Conservation (phyloP, 805 yeast species). For the Phaffomyces thermotolerans region DNA sequence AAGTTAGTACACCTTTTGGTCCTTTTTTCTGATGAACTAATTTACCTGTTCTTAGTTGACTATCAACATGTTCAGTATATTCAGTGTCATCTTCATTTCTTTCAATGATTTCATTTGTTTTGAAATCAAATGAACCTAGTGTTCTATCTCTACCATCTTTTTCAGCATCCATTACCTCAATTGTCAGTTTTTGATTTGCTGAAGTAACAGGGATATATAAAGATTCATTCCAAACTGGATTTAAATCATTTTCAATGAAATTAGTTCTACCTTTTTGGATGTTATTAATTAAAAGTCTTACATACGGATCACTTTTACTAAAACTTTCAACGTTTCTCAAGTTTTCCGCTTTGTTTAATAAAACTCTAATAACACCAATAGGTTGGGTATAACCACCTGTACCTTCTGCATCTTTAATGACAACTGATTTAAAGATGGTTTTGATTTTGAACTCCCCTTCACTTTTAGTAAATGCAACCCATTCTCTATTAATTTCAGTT, state of each 20-base stretch:
- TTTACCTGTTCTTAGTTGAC: slow-evolving; percentile 49
- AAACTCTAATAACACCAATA: slow-evolving; percentile 80
- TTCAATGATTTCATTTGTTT: slow-evolving; percentile 58
- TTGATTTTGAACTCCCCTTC: slow-evolving; percentile 65
- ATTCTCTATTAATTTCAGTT: slow-evolving; percentile 65
- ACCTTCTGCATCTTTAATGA: slow-evolving; percentile 57
- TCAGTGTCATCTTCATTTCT: slow-evolving; percentile 49
- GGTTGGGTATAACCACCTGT: slow-evolving; percentile 87
- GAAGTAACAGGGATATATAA: slow-evolving; percentile 78
- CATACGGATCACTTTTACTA: slow-evolving; percentile 91
- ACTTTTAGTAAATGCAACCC: slow-evolving; percentile 67
- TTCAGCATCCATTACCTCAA: slow-evolving; percentile 93
- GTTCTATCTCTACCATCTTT: slow-evolving; percentile 73
- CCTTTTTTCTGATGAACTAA: slow-evolving; percentile 62
- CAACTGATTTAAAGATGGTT: slow-evolving; percentile 84
- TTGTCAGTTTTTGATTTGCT: slow-evolving; percentile 69
- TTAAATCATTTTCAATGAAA: slow-evolving; percentile 52
- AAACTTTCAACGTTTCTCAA: slow-evolving; percentile 80
- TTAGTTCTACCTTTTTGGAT: slow-evolving; percentile 71
- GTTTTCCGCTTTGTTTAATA: slow-evolving; percentile 61
- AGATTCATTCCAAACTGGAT: slow-evolving; percentile 83
- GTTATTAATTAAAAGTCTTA: slow-evolving; percentile 72
- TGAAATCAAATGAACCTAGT: slow-evolving; percentile 73
- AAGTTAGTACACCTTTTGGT: slow-evolving; percentile 75
- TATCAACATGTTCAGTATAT: slow-evolving; percentile 50